A percentile compares a stretch with the other conserved stretches of the same genome.
phyloP scores from a whole-genome alignment of 441 rosid genomes.

The Arabidopsis lyrata region DNA sequence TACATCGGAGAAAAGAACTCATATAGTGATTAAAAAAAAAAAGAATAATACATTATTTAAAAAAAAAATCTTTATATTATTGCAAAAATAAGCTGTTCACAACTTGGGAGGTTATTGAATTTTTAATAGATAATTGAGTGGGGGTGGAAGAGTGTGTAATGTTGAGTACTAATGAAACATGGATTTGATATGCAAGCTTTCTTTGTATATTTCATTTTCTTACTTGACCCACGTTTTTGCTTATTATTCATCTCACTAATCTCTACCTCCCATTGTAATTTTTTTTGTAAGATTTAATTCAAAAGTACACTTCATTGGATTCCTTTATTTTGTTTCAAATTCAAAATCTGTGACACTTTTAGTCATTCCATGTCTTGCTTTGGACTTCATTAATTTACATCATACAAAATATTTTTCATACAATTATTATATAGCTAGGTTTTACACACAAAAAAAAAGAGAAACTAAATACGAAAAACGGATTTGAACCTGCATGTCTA shows the following conservation, averaged over 20 bases:
- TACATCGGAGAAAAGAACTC: not conserved
- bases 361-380: slow-evolving; percentile 15
- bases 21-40: not conserved
- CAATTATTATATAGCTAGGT: not conserved
- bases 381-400: slow-evolving; percentile 13
- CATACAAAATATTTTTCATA: slow-evolving; percentile 3
- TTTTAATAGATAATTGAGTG: slow-evolving; percentile 13
- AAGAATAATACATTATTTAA: slow-evolving; percentile 5
- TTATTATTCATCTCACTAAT: slow-evolving; percentile 22
- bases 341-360: not conserved
- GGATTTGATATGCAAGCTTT: slow-evolving; percentile 43
- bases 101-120: slow-evolving; percentile 23
- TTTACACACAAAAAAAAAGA: not conserved
- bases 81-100: slow-evolving; percentile 25
- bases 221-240: slow-evolving; percentile 31
- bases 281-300: not conserved
- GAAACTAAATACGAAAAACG: not conserved
- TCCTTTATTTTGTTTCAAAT: not conserved
- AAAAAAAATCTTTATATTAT: slow-evolving; percentile 7
- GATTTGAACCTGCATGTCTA: slow-evolving; percentile 13
- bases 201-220: slow-evolving; percentile 15
- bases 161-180: slow-evolving; percentile 47
- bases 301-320: slow-evolving; percentile 27
- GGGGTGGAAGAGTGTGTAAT: slow-evolving; percentile 40
- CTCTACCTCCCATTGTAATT: slow-evolving; percentile 7